phyloP scores from a whole-genome alignment of 73 alveolate species.

The Uronychia setigera region DNA sequence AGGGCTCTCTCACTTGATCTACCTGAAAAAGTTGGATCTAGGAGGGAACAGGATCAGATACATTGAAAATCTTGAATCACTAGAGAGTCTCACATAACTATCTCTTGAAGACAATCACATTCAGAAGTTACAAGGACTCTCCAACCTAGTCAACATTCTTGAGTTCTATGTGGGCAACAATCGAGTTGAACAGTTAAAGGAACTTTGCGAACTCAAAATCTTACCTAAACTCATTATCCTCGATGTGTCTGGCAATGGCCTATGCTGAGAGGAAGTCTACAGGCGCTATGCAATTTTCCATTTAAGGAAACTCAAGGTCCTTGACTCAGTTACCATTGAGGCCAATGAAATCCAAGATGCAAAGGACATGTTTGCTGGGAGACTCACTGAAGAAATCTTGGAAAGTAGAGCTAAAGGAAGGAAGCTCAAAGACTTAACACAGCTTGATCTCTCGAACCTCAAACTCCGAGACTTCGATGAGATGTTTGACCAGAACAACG shows the following conservation, averaged over 20 bases:
- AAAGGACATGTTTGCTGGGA: constrained; percentile 83
- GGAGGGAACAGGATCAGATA: constrained; percentile 80
- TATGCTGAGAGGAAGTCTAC: constrained; percentile 71
- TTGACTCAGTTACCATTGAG: constrained; percentile 82
- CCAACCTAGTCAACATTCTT: constrained; percentile 75
- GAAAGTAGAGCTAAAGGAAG: constrained; percentile 68
- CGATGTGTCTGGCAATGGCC: constrained; percentile 83
- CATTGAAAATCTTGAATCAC: constrained; percentile 79
- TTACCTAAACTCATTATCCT: constrained; percentile 78
- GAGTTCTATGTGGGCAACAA: constrained; percentile 96
- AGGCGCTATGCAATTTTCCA: constrained; percentile 77
- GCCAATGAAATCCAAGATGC: constrained; percentile 74
- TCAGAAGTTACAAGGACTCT: constrained; percentile 81
- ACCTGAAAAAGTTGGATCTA: constrained; percentile 85
- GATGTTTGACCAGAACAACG: constrained; percentile 70
- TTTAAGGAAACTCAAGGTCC: constrained; percentile 78
- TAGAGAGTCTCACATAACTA: constrained; percentile 83
- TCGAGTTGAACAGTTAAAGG: constrained; percentile 72
- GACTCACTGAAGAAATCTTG: constrained; percentile 85
- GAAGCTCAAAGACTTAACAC: constrained; percentile 56
- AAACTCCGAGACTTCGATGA: constrained; percentile 83
- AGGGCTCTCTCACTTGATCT: no score
- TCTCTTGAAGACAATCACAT: constrained; percentile 94
- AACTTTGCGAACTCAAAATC: constrained; percentile 61
- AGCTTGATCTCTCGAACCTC: constrained; percentile 69